Evolutionary conservation across 2,329 filamentous ascomycete genomes (phyloP), one percentile per base, ranked within the genome.

Genomic region (Neofusicoccum laricinum): DNA sequence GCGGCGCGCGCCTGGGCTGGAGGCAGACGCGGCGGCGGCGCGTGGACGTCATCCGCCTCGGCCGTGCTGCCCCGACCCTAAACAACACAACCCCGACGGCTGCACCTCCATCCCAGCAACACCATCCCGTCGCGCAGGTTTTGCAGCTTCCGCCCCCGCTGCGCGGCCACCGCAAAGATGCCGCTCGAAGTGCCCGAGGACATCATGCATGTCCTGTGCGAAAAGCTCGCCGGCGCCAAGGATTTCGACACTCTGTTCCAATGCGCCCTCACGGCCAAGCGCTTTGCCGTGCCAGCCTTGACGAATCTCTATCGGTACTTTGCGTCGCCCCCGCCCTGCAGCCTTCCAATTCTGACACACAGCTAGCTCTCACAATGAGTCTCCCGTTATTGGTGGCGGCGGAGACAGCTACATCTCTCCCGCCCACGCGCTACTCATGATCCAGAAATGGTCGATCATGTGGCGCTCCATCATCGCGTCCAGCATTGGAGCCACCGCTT

Each of bases 391-490:
- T 68, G 63, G 49, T 14, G 76, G 79, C 68, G 63, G 49, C 25
- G 76, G 79, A 69, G 73, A 78, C 69, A 75, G 77, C 74, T 70
- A 79, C 64, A 68, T 73, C n/a, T 69, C 76, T 25, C 67, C 76
- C 15, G 73, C 77, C 1, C 78, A 82, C 58, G 79, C 82, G 67
- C 77, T 83, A 38, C 69, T 80, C 32, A 76, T 78, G n/a, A 78
- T 83, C 19, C 80, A 81, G 62, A 84, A 84, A 75, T 88, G 86
- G 84, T 85, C 86, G 1, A 81, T 85, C 6, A 74, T 90, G 55
- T 92, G 90, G 90, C 84, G 85, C 58, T 88, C 88, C 2, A 85
- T 92, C 68, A 84, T 90, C 64, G 78, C 87, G 7, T 92, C 89
- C 8, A 86, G 86, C 64, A 76, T 88, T 48, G 85, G 82, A 25